Base-by-base conservation (phyloP, 768 basidiomycete species). In the Scleroderma bovista region DNA sequence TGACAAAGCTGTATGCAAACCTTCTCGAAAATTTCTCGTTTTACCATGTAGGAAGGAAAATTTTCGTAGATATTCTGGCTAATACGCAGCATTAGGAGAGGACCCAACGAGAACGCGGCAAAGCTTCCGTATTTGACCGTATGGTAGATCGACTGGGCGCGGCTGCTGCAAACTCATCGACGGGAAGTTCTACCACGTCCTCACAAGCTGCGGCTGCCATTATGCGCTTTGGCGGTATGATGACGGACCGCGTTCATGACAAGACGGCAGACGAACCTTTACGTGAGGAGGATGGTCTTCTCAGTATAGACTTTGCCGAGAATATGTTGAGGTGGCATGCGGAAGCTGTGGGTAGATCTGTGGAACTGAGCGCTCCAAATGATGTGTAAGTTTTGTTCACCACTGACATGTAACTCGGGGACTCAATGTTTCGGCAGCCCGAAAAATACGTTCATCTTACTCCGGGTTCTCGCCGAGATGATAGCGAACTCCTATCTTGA, bases 271-370 rank as follows among this genome's bases (percentile, higher is more conserved):
- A 93, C 57, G 91, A 93, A 47, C 81, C 81, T 16, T 59, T 83
- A 6, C 76, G 76, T 36, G 88, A 92, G 47, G 86, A 88, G 54
- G 95, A 98, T 60, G 95, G 95, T 11, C 57, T 81, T 29, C 69
- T 97, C 32, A 84, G 72, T 41, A 69, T 96, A 3, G 80, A 83
- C 36, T 71, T 82, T 10, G 89, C 93, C 2, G 93, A 95, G 72
- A 85, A 78, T 58, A 93, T 98, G 84, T 71, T 98, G 15, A 90
- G 84, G 65, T 97, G 95, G 93, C 96, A 99, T 67, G 95, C 96
- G 2, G 96, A 99, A 64, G 91, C 93, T 5, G 84, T 96, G 24
- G 95, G 96, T 4, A 73, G 96, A 57, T 94, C 92, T 56, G 89
- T 94, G 11, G 96, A 98, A 67, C 72, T 99, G 42, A 93, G 84